Base-by-base conservation (phyloP, 331 rosid species). In the Quercus tomentella region DNA sequence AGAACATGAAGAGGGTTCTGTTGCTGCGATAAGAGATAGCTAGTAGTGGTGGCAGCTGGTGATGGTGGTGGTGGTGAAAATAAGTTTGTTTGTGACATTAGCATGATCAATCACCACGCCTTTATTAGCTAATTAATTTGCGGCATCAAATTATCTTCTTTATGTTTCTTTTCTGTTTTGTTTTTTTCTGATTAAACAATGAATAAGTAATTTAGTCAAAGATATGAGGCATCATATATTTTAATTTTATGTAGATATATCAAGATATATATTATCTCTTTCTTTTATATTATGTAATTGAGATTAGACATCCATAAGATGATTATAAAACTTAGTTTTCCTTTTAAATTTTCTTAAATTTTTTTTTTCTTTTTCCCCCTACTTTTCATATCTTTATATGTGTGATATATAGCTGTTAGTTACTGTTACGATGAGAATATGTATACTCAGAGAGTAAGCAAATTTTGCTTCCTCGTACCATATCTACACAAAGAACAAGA, bases 1-100 rank as follows among this genome's bases (percentile, higher is more conserved):
- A 49, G 55, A 26, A 52, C 35, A 30, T 49, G 81, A 80, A 82
- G 87, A 83, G 75, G 78, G 62, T 79, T 80, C 54, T 73, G 84
- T 22, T 33, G 72, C 72, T 4, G 52, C 26, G 25, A 33, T 67
- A 23, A 63, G 68, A 79, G 74, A 62, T 25, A 41, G 49, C 49
- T 9, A 41, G 14, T 41, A 41, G 73, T 33, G 78, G 70, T 77
- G 82, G 81, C 65, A 33, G 76, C 23, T 55, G 74, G 79, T 81
- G 82, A 63, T 69, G 43, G 54, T 88, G 86, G 31, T 79, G 56
- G 76, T 76, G 74, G 76, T 22, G 17, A 56, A 25, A 80, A 31
- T 16, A 56, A 25, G 21, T 57, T 69, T 41, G 61, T 23, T 76
- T 43, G 17, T 67, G 21, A 16, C 21, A 52, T 56, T 72, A 30